These are phyloP conservation scores for Pseudopyricularia javanii DNA, from an alignment of 2,329 filamentous ascomycete species.

Conservation along the genomic window DNA sequence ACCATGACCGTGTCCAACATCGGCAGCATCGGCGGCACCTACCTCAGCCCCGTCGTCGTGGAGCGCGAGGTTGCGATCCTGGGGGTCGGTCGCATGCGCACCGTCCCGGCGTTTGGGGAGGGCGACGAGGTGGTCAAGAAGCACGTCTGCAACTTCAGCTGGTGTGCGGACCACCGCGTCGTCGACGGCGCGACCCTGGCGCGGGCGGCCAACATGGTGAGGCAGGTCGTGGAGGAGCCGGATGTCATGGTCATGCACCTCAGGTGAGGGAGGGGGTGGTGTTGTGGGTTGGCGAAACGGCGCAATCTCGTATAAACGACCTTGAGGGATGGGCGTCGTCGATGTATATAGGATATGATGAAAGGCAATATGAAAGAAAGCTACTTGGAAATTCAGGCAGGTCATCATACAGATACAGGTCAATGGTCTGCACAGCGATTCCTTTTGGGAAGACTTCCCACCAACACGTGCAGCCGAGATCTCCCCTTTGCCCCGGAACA, in stretches of 20 bases:
- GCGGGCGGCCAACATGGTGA: conserved; percentile 72
- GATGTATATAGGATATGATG: too few species aligned
- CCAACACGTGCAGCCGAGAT: too few species aligned
- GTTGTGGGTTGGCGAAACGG: too few species aligned
- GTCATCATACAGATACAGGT: too few species aligned
- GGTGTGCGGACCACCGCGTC: conserved; percentile 89
- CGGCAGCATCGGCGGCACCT: conserved; percentile 85
- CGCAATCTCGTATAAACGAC: too few species aligned
- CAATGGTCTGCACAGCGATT: too few species aligned
- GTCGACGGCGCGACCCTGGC: conserved; percentile 94
- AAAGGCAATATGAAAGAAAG: too few species aligned
- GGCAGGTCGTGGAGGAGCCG: conserved; percentile 67
- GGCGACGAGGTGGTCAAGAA: conserved; percentile 52
- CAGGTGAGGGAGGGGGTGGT: conserved; percentile 34
- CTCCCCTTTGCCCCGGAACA: too few species aligned
- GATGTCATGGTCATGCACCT: conserved; percentile 79
- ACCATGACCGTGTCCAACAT: conserved; percentile 97
- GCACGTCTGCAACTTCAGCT: conserved; percentile 83
- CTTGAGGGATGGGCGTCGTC: too few species aligned
- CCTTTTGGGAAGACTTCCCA: too few species aligned
- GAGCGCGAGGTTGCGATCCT: conserved; percentile 85
- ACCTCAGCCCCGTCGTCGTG: conserved; percentile 83
- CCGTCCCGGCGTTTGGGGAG: conserved; percentile 66
- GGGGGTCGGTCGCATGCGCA: conserved; percentile 70
- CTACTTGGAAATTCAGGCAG: too few species aligned